These are phyloP conservation scores for Takakia lepidozioides DNA, from an alignment of 225 moss, liverwort and hornwort genomes.

Conservation along the genomic window DNA sequence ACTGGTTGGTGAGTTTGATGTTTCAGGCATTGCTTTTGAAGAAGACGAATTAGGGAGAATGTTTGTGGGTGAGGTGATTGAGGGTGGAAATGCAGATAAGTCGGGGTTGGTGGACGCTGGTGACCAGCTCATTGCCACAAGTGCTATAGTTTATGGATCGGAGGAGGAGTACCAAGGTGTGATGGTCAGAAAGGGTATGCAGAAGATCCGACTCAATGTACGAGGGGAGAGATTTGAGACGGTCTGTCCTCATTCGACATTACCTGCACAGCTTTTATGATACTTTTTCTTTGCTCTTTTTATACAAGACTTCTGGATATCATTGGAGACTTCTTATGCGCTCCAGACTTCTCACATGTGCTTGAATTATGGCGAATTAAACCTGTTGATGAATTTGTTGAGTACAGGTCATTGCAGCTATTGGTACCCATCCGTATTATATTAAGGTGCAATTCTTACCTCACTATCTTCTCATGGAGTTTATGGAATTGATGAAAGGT, in stretches of 20 bases:
- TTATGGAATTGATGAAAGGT: neutral
- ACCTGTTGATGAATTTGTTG: neutral
- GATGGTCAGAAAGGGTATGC: constrained; percentile 74
- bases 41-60: constrained; percentile 57
- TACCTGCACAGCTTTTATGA: neutral
- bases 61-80: constrained; percentile 49
- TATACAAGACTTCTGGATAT: neutral
- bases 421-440: constrained; percentile 61
- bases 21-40: constrained; percentile 57
- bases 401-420: constrained; percentile 66
- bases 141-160: constrained; percentile 51
- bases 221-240: constrained; percentile 72
- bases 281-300: neutral
- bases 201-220: constrained; percentile 49
- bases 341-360: neutral
- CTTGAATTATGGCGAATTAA: neutral
- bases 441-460: constrained; percentile 31
- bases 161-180: constrained; percentile 66
- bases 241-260: constrained; percentile 12
- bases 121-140: constrained; percentile 70
- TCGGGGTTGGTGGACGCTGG: constrained; percentile 52
- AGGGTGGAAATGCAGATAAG: constrained; percentile 52
- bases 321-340: neutral
- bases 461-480: neutral
- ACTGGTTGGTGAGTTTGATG: neutral